These are phyloP conservation scores for Penicillium paneum DNA, from an alignment of 2,329 filamentous ascomycete genomes.

Conservation along the genomic window DNA sequence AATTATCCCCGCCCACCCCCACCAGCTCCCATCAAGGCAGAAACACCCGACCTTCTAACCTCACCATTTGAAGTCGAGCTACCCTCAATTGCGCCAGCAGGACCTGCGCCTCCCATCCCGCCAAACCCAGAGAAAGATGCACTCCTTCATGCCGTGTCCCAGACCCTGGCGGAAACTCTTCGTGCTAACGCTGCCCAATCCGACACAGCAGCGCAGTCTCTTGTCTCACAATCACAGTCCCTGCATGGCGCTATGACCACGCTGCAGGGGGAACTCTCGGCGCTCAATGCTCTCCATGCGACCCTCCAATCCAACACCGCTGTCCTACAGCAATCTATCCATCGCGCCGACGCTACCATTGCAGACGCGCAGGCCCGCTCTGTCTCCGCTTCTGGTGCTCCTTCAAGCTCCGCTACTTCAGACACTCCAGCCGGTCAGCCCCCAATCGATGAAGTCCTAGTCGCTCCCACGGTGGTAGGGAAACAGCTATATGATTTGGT, in stretches of 20 bases:
- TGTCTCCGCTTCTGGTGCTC: conserved; percentile 13
- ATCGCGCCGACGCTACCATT: conserved; percentile 75
- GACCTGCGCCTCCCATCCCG: conserved; percentile 77
- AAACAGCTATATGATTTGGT: conserved; percentile 88
- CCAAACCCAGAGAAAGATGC: conserved; percentile 95
- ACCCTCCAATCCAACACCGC: conserved; percentile 72
- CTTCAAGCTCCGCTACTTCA: conserved; percentile 17
- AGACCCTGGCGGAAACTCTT: conserved; percentile 65
- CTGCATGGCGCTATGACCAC: conserved; percentile 66
- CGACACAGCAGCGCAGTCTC: conserved; percentile 67
- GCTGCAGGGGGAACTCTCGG: conserved; percentile 70
- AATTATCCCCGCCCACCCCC: conserved; percentile 25
- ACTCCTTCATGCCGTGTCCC: conserved; percentile 71
- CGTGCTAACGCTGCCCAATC: conserved; percentile 69
- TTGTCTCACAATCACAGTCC: conserved; percentile 75
- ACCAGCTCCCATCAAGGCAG: conserved; percentile 29
- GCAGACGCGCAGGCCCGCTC: conserved; percentile 63
- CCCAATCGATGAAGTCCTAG: conserved; percentile 82
- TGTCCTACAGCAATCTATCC: conserved; percentile 73
- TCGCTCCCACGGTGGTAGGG: conserved; percentile 89
- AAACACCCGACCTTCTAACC: conserved; percentile 58
- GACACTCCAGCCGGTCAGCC: conserved; percentile 51
- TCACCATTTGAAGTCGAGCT: conserved; percentile 61
- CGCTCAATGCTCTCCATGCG: conserved; percentile 67
- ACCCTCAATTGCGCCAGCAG: conserved; percentile 43